Base-by-base conservation (phyloP, 2,329 filamentous ascomycete species). In the Malbranchea cinnamomea region DNA sequence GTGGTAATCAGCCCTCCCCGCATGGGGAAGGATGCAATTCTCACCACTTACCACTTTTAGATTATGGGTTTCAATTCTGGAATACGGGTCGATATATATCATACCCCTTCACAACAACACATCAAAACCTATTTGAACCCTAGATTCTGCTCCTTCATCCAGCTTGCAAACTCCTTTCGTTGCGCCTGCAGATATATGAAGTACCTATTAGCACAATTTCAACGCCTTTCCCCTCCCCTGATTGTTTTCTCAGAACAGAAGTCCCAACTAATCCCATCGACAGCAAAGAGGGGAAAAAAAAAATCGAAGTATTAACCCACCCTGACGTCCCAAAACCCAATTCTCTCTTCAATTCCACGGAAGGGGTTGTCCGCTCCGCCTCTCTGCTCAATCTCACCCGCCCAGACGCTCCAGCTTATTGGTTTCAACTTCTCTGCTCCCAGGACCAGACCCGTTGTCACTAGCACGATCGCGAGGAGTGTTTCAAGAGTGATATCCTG, bases 401-500 rank as follows among this genome's bases (percentile, higher is more conserved):
- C 78, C 78, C 57, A 89, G 67, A 37, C 78, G 65, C 63, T 92
- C 82, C 50, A 95, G 68, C 62, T 85, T 43, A 95, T 87, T 2
- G 89, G 89, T 50, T 82, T 78, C 39, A 95, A 63, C 25, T 73
- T 71, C 8, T 81, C 75, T 3, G 81, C 78, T 20, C 75, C 74
- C 1, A 83, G 55, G 1, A 94, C 83, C 16, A 95, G 71, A 23
- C 87, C 89, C 1, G 83, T 52, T 32, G 77, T 80, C n/a, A 92
- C 67, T n/a, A 85, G 50, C 14, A 91, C 54, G 4, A 89, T 76
- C 2, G 84, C 80, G 24, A 79, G 53, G 10, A 95, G 63, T 1
- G 85, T 84, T 57, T 98, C 89, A 43, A 92, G 67, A 21, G 74
- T 72, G 45, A 98, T 91, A 48, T 98, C 89, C 37, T 80, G 58